Base-by-base conservation (phyloP, 257 asterid species). In the Fraxinus quadrangulata region DNA sequence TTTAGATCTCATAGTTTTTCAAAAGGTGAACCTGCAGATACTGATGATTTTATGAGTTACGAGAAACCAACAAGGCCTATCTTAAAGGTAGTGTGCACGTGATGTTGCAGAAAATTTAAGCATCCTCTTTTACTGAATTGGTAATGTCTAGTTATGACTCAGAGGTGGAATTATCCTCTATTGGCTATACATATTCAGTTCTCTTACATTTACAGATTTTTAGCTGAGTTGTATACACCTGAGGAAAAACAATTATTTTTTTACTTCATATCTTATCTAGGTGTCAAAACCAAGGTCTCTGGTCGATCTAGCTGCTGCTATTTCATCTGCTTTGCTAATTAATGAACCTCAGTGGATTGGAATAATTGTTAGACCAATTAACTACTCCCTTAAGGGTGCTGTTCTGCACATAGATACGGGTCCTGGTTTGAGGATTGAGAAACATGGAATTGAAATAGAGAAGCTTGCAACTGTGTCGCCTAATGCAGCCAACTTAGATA, bases 1-100 rank as follows among this genome's bases (percentile, higher is more conserved):
- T 96, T 96, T 83, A 91, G 99, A 90, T 96, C 99, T 77, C 99
- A 96, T 86, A 93, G 98, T 88, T 96, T 90, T 83, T 92, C 97
- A 12, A 89, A 93, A 87, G 96, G 92, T 76, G 99, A 91, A 61
- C 99, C 99, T 78, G 97, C 93, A 37, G 99, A 96, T 40, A 83
- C 89, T 76, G 97, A 96, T 85, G 99, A 96, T 89, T 92, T 92
- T 82, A 90, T 90, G 99, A 96, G 98, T 87, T 93, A 88, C 77
- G 99, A 96, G 82, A 93, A 92, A 86, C 98, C 99, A 81, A 89
- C 96, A 70, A 86, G 97, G 86, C 99, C 99, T 65, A 91, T 96
- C 85, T 84, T 96, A 87, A 90, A 92, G 98, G 99, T 96, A 93
- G 63, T 47, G 26, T 67, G 56, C 78, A 26, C 70, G 36, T 74